Evolutionary conservation across 2,329 filamentous ascomycete species (phyloP), one percentile per base, ranked within the genome.

Genomic region (Fonsecaea erecta): DNA sequence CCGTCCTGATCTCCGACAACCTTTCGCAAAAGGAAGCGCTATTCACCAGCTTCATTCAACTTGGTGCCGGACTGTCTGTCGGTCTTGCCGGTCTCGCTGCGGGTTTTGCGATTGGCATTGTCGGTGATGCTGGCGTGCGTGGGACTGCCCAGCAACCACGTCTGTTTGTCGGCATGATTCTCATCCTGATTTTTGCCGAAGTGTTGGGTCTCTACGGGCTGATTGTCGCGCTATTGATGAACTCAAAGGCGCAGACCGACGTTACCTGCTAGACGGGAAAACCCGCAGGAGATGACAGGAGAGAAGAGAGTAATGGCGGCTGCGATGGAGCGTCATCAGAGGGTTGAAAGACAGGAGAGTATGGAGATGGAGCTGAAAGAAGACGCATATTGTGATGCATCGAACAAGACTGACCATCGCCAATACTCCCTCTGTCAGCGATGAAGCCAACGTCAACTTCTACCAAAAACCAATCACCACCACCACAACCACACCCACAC

Each of bases 101-200:
- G 76, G 91, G 82, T 76, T 94, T 94, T 76, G 90, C 91, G 76
- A 93, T 94, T 75, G 91, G 91, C 79, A 93, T 94, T 75, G 90
- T 93, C 70, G 91, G 81, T 76, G 80, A 83, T 72, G 81, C 81
- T 66, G 81, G 81, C 79, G 81, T 83, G 60, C 79, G 81, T 68
- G 81, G 81, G 73, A 82, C 80, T 67, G 81, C 81, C 58, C 81
- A 83, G 73, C 81, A 83, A 75, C 81, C 80, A 57, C 76, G 81
- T 71, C 63, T 73, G 34, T 73, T 96, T 82, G 93, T 97, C 77
- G 93, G 93, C 82, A 97, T 97, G 93, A 96, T 97, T 82, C 81
- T 97, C 79, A 97, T 97, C 84, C 92, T 97, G 83, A 97, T 97
- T 94, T 97, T 97, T 86, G 93, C 93, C 73, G 93, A 97, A 94